Conservation (phyloP, 768 basidiomycete genomes). For the Coprinopsis strossmayeri region DNA sequence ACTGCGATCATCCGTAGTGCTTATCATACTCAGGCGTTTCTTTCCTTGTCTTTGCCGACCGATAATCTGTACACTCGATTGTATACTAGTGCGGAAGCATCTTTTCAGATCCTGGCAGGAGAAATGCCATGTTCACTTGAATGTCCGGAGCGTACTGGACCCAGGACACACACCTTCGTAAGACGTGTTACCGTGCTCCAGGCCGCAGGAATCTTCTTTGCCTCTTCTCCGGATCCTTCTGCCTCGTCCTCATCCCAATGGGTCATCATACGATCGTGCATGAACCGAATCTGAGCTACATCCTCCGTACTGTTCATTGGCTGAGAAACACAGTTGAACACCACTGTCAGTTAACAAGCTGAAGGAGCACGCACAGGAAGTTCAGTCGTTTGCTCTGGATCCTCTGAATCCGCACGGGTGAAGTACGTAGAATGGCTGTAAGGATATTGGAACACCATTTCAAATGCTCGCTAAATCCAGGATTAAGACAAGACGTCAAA, state of each 20-base stretch:
- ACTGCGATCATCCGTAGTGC: not conserved
- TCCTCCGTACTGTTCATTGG: slow-evolving; percentile 11
- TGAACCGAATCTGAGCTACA: slow-evolving; percentile 7
- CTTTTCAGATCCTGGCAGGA: slow-evolving; percentile 4
- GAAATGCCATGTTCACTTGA: not conserved
- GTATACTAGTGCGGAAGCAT: slow-evolving; percentile 5
- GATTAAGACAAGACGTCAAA: too few species aligned
- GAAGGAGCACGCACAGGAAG: slow-evolving; percentile 2
- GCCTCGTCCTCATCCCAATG: slow-evolving; percentile 4
- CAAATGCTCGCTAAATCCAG: not conserved
- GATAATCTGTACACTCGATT: slow-evolving; percentile 2
- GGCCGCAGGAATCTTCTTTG: not conserved
- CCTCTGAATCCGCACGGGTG: slow-evolving; percentile 1
- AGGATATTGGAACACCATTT: slow-evolving; percentile 10
- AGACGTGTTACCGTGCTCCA: not conserved
- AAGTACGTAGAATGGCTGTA: slow-evolving; percentile 12
- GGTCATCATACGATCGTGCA: slow-evolving; percentile 11
- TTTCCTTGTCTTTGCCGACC: not conserved
- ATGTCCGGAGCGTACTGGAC: too few species aligned
- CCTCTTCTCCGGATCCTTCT: not conserved
- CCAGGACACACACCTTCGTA: slow-evolving; percentile 3
- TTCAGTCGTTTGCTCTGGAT: slow-evolving; percentile 2
- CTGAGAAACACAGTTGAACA: not conserved
- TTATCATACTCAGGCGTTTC: slow-evolving; percentile 6
- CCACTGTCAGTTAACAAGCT: not conserved